Base-by-base conservation (phyloP, 176 grass and related monocot species). In the Phragmites australis region DNA sequence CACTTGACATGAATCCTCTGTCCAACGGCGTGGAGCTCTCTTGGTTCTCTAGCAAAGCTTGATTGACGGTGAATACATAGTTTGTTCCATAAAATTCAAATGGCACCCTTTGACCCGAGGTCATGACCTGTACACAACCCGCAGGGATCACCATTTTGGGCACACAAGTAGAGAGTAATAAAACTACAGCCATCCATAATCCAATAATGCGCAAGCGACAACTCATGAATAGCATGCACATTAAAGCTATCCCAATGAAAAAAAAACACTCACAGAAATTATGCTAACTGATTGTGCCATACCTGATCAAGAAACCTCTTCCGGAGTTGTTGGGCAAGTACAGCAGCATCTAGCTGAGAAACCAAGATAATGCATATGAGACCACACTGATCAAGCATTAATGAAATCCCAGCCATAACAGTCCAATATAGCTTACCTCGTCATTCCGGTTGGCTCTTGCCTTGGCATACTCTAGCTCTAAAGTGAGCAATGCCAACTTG, bases 51-150 rank as follows among this genome's bases (percentile, higher is more conserved):
- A 93, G 79, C 74, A 95, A 82, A 57, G 92, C 96, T 84, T 99
- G 93, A 86, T 93, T 99, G 66, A 95, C 90, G 6, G 84, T 93
- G 64, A 99, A 99, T 34, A 93, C 89, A 73, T 93, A 99, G 41
- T 95, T 99, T 80, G 93, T 99, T 79, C 96, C 96, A 88, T 61
- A 93, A 91, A 99, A 95, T 89, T 99, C 96, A 76, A 95, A 99
- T 37, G 90, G 82, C 51, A 89, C 92, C 57, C 82, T 94, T 99
- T 99, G 96, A 61, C 92, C 96, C 54, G 72, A 50, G 72, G 93
- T 95, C 96, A 99, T 68, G 60, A 91, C 84, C 96, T 99, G 66
- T 10, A 71, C 23, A 69, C 1, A 62, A 32, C 14, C 23, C 25
- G 63, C 52, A 87, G 8, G n/a, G 40, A 56, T 59, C 42, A 82